phyloP scores from a whole-genome alignment of 2,329 filamentous ascomycete species.

The Fusarium bulbicola region DNA sequence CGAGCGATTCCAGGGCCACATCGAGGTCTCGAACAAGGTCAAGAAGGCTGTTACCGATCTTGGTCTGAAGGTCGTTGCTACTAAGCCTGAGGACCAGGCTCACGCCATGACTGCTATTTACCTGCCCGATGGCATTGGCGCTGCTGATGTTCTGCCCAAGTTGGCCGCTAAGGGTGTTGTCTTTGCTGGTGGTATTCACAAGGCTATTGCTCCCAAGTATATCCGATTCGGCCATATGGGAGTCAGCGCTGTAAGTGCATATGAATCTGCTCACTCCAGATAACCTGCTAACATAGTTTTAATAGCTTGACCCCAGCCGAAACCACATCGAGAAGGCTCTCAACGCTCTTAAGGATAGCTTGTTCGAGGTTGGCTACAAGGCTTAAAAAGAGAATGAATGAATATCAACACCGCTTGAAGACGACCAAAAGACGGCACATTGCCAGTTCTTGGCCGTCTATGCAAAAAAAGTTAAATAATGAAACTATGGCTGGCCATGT shows the following conservation, averaged over 20 bases:
- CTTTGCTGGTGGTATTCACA: constrained; percentile 95
- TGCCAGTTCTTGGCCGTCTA: neutral
- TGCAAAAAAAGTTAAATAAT: constrained; percentile 14
- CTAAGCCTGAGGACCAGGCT: constrained; percentile 88
- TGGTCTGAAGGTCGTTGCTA: constrained; percentile 86
- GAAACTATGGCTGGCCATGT: constrained; percentile 24
- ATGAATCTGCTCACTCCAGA: neutral
- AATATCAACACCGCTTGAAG: neutral
- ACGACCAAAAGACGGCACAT: neutral
- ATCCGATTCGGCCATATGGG: constrained; percentile 99
- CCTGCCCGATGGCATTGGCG: constrained; percentile 83
- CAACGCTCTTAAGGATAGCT: constrained; percentile 75
- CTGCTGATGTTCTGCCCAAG: constrained; percentile 84
- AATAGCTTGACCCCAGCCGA: constrained; percentile 76
- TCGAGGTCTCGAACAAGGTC: constrained; percentile 80
- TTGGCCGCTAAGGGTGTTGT: constrained; percentile 88
- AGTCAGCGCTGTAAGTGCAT: constrained; percentile 76
- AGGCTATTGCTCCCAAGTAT: constrained; percentile 92
- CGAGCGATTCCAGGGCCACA: constrained; percentile 85
- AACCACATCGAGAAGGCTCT: constrained; percentile 87
- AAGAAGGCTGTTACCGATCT: constrained; percentile 84
- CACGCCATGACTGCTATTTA: constrained; percentile 99
- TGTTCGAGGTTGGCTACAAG: constrained; percentile 77
- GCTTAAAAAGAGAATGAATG: constrained; percentile 22
- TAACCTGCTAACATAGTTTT: constrained; percentile 30